These are phyloP conservation scores for Rheum nobile DNA, from an alignment of 148 eudicot species.

Conservation along the genomic window DNA sequence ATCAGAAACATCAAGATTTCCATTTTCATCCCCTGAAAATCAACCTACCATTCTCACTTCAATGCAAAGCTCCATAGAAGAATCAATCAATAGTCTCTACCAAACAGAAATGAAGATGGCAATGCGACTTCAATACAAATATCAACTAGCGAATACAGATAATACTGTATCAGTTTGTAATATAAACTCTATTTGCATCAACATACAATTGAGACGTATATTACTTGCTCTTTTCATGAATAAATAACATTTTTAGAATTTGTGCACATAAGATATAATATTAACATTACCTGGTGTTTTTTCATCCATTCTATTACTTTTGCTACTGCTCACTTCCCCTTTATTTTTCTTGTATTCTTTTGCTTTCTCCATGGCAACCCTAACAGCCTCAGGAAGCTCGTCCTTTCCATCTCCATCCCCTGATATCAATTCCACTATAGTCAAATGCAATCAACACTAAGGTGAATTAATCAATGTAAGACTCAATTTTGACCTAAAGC, in stretches of 20 bases:
- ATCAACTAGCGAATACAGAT: not conserved
- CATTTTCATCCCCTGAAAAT: constrained; percentile 19
- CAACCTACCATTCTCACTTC: constrained; percentile 12
- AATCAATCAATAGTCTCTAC: not conserved
- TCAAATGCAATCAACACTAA: constrained; percentile 11
- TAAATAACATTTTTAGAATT: not conserved
- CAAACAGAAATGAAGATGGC: not conserved
- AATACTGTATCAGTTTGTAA: not conserved
- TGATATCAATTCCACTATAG: constrained; percentile 15
- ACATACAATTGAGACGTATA: not conserved
- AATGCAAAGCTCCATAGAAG: not conserved
- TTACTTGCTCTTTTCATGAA: not conserved
- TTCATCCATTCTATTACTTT: constrained; percentile 7
- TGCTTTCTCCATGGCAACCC: constrained; percentile 24
- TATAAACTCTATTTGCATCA: not conserved
- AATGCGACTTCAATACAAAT: not conserved
- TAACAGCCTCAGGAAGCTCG: constrained; percentile 24
- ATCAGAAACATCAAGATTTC: constrained; percentile 18
- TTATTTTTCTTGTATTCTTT: constrained; percentile 16
- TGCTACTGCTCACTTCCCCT: constrained; percentile 6
- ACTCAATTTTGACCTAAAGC: not conserved
- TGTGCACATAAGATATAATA: not conserved
- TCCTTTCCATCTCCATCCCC: constrained; percentile 14
- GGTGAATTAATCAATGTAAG: not conserved
- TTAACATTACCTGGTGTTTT: constrained; percentile 15